Evolutionary conservation across 2,329 filamentous ascomycete genomes (phyloP).

Genomic region (Fusarium sp.): DNA sequence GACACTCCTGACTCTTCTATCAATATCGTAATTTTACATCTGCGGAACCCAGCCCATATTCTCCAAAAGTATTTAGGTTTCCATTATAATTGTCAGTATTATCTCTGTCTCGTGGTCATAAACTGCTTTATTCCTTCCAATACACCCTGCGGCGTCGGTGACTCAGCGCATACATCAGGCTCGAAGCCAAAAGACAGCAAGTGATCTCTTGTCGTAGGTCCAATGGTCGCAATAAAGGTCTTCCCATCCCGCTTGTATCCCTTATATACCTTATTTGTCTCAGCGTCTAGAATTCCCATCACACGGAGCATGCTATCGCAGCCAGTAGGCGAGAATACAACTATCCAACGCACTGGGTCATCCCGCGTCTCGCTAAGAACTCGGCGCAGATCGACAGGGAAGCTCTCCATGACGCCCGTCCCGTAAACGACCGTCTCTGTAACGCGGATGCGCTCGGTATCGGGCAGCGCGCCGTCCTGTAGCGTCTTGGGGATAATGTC

Average conservation of each 20-base stretch:
- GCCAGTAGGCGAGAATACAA: slow-evolving; percentile 78
- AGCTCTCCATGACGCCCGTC: slow-evolving; percentile 84
- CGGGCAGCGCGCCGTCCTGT: slow-evolving; percentile 67
- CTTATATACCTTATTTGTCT: slow-evolving; percentile 57
- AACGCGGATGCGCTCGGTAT: slow-evolving; percentile 70
- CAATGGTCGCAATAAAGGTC: slow-evolving; percentile 86
- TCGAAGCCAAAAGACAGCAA: slow-evolving; percentile 75
- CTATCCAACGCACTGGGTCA: slow-evolving; percentile 72
- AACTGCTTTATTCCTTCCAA: slow-evolving; percentile 72
- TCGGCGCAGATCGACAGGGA: slow-evolving; percentile 74
- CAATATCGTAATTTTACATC: not conserved
- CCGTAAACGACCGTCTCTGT: slow-evolving; percentile 89
- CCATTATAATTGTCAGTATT: slow-evolving; percentile 13
- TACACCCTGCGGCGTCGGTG: slow-evolving; percentile 85
- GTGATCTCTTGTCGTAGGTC: slow-evolving; percentile 88
- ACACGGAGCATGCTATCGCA: slow-evolving; percentile 71
- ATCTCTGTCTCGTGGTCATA: slow-evolving; percentile 34
- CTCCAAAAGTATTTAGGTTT: not conserved
- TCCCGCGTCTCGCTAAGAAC: slow-evolving; percentile 62
- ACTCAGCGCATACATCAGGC: slow-evolving; percentile 84
- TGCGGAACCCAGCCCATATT: not conserved
- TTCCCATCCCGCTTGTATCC: slow-evolving; percentile 52
- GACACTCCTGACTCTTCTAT: slow-evolving; percentile 42
- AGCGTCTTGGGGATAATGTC: slow-evolving; percentile 91
- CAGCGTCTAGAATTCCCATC: slow-evolving; percentile 64